phyloP scores from a whole-genome alignment of 202 grass and related monocot species.

The Hordeum pubiflorum region DNA sequence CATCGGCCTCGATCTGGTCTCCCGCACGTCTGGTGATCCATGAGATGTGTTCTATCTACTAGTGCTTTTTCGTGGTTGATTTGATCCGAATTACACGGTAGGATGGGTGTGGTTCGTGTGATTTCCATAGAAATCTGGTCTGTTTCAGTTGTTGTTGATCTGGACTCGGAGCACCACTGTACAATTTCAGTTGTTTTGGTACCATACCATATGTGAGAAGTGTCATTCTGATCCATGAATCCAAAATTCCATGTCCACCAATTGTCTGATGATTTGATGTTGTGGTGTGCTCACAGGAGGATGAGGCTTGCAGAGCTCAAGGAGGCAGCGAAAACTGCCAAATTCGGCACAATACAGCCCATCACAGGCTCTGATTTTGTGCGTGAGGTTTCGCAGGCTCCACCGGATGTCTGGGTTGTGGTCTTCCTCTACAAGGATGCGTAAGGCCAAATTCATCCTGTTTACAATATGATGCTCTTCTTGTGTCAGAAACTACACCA shows the following conservation, averaged over 20 bases:
- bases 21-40: neutral
- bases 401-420: constrained; percentile 82
- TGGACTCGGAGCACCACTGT: neutral
- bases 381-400: constrained; percentile 84
- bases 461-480: neutral
- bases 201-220: too few relatives aligned
- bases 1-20: neutral
- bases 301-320: constrained; percentile 80
- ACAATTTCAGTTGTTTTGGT: constrained; percentile 13
- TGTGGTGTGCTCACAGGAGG: constrained; percentile 44
- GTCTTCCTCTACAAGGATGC: constrained; percentile 97
- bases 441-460: constrained; percentile 23
- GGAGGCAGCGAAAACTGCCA: constrained; percentile 49
- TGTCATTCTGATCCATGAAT: too few relatives aligned
- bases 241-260: neutral
- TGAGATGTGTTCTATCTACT: neutral
- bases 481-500: neutral
- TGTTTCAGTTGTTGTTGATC: neutral
- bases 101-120: neutral
- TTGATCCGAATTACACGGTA: neutral
- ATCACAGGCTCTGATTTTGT: constrained; percentile 91
- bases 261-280: neutral
- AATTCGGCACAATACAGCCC: constrained; percentile 55
- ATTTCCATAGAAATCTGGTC: neutral
- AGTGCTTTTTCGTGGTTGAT: neutral